These are phyloP conservation scores for Septoria petroselini DNA, from an alignment of 2,329 filamentous ascomycete species.

Conservation along the genomic window DNA sequence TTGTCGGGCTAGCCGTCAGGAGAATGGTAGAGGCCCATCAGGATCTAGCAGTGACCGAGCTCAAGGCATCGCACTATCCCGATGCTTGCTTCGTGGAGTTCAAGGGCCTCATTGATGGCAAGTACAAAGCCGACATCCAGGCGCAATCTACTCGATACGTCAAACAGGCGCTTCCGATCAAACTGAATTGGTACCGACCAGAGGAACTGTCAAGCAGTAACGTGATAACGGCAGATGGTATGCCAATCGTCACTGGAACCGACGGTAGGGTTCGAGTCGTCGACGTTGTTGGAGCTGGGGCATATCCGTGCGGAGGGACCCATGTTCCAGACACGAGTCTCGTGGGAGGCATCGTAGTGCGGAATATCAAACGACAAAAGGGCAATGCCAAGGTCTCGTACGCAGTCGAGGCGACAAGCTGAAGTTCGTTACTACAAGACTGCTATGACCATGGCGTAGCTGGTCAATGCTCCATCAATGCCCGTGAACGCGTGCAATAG, in stretches of 20 bases:
- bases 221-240: slow-evolving; percentile 16
- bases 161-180: slow-evolving; percentile 54
- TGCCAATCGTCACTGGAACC: slow-evolving; percentile 10
- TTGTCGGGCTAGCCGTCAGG: slow-evolving; percentile 66
- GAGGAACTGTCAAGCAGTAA: slow-evolving; percentile 39
- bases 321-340: slow-evolving; percentile 62
- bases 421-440: background rate
- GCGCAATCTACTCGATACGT: slow-evolving; percentile 58
- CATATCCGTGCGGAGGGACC: slow-evolving; percentile 69
- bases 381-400: slow-evolving; percentile 59
- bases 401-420: slow-evolving; percentile 5
- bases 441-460: too few relatives aligned
- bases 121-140: slow-evolving; percentile 63
- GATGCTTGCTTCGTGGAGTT: slow-evolving; percentile 67
- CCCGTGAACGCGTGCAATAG: too few relatives aligned
- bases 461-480: background rate
- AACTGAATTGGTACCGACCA: slow-evolving; percentile 61
- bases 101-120: slow-evolving; percentile 62
- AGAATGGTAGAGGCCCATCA: slow-evolving; percentile 54
- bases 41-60: slow-evolving; percentile 56
- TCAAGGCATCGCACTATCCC: slow-evolving; percentile 69
- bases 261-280: slow-evolving; percentile 65
- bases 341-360: slow-evolving; percentile 61
- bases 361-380: slow-evolving; percentile 64
- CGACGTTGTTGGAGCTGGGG: slow-evolving; percentile 64